Conservation (phyloP, 306 rosid genomes). For the Corylus heterophylla region DNA sequence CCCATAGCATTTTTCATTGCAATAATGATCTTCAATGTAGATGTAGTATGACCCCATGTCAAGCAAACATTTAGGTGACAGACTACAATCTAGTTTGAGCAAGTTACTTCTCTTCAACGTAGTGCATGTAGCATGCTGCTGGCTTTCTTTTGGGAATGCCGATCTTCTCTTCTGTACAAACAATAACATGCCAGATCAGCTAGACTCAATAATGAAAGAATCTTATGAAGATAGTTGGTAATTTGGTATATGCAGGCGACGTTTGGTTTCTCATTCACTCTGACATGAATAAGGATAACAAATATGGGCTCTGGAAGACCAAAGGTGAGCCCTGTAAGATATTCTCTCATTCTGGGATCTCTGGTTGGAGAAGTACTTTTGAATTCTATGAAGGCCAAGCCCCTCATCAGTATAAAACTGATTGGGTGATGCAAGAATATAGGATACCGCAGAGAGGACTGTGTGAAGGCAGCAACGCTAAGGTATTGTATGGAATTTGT, state of each 20-base stretch:
- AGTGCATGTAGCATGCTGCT: background rate
- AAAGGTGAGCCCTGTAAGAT: conserved; percentile 20
- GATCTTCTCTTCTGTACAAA: background rate
- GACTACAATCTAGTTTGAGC: background rate
- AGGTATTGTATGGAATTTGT: conserved; percentile 30
- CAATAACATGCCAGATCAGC: background rate
- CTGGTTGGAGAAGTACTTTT: conserved; percentile 32
- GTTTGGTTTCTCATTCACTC: conserved; percentile 27
- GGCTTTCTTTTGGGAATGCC: background rate
- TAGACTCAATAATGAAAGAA: background rate
- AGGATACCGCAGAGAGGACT: conserved; percentile 19
- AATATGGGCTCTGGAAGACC: conserved; percentile 38
- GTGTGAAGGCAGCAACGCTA: conserved; percentile 8
- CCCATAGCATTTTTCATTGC: background rate
- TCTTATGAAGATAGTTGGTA: background rate
- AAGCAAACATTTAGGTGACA: background rate
- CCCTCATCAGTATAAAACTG: conserved; percentile 22
- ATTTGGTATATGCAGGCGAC: conserved; percentile 21
- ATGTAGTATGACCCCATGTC: background rate
- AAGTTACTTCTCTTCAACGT: background rate
- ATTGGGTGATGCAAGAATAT: conserved; percentile 36
- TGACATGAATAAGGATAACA: conserved; percentile 12
- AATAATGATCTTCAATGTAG: background rate
- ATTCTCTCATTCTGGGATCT: conserved; percentile 18
- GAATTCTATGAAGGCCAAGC: conserved; percentile 31